A percentile compares a stretch with the other conserved stretches of the same genome.
phyloP scores from a whole-genome alignment of 2,329 filamentous ascomycete genomes.

The Blastomyces emzantsi region DNA sequence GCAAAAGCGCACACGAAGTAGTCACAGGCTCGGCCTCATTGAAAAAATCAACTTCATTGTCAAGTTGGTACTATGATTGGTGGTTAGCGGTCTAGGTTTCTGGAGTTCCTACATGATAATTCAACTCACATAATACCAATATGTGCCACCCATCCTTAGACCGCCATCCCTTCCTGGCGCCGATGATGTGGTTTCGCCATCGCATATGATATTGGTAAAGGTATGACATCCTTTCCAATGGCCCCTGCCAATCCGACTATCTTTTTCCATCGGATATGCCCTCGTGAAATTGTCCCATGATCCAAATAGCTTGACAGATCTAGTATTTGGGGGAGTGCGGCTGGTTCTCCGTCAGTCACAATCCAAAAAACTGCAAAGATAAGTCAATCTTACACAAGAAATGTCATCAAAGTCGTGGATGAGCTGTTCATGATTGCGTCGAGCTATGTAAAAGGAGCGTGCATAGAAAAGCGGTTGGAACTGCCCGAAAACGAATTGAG shows the following conservation, averaged over 20 bases:
- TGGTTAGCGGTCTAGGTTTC: conserved; percentile 2
- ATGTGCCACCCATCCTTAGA: conserved; percentile 83
- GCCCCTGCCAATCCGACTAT: conserved; percentile 61
- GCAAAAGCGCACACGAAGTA: conserved; percentile 72
- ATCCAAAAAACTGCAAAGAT: background rate
- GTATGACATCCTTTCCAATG: conserved; percentile 83
- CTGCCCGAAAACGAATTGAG: conserved; percentile 3
- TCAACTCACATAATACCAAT: conserved; percentile 75
- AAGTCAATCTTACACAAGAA: conserved; percentile 23
- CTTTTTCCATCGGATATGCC: conserved; percentile 71
- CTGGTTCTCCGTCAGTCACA: conserved; percentile 15
- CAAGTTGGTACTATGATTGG: conserved; percentile 63
- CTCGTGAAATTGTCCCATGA: conserved; percentile 92
- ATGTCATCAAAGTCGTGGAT: conserved; percentile 24
- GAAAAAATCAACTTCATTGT: conserved; percentile 67
- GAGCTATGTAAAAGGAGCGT: conserved; percentile 15
- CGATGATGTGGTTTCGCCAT: conserved; percentile 52
- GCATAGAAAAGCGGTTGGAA: background rate
- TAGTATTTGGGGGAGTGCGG: conserved; percentile 32
- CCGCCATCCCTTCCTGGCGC: conserved; percentile 60
- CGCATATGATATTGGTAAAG: conserved; percentile 76
- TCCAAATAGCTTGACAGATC: conserved; percentile 69
- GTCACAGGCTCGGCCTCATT: conserved; percentile 66
- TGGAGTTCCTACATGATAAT: conserved; percentile 3
- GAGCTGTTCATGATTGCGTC: conserved; percentile 1